Base-by-base conservation (phyloP, 2,329 filamentous ascomycete genomes). In the Penicillium sp. region DNA sequence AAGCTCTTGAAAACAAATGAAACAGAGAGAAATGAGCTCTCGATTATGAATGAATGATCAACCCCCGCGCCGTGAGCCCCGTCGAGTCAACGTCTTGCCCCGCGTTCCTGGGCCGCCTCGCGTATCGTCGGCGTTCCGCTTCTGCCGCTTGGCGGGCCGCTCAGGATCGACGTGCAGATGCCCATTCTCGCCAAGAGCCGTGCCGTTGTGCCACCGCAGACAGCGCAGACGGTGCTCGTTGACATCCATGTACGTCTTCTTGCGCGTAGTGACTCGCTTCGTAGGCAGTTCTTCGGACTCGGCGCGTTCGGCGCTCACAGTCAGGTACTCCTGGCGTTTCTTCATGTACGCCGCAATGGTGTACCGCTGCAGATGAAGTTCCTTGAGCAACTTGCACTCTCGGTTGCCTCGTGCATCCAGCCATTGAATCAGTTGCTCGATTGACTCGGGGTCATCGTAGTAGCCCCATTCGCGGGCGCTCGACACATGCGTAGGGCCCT, bases 391-490 rank as follows among this genome's bases (percentile, higher is more conserved):
- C 71, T 92, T 93, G 62, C 89, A 79, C 77, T 99, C 95, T 63
- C 96, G 92, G 64, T 89, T 83, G 1, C 95, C 95, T 16, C 91
- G 89, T 13, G 88, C 85, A 70, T 99, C 94, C 4, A 99, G 83
- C 93, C 95, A 99, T 54, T 85, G 84, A 61, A 98, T 86, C 18
- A 99, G 83, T 54, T 84, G 85, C 61, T 95, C 90, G 5, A 99
- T 78, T 39, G 90, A 84, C 50, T 89, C 86, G 0, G 91, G 87
- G 11, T 95, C 89, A 39, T 94, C 90, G 68, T 92, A 92, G 77
- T 91, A 99, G 11, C 90, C 95, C 93, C 95, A 99, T 74, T 98
- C 89, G 13, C 80, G 79, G 2, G 94, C 91, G 53, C 84, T 88
- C 59, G 85, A 87, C 2, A 98, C 85, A 67, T 88, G 89, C 0